Conservation (phyloP, 2,329 filamentous ascomycete species). For the Cercospora berteroae region DNA sequence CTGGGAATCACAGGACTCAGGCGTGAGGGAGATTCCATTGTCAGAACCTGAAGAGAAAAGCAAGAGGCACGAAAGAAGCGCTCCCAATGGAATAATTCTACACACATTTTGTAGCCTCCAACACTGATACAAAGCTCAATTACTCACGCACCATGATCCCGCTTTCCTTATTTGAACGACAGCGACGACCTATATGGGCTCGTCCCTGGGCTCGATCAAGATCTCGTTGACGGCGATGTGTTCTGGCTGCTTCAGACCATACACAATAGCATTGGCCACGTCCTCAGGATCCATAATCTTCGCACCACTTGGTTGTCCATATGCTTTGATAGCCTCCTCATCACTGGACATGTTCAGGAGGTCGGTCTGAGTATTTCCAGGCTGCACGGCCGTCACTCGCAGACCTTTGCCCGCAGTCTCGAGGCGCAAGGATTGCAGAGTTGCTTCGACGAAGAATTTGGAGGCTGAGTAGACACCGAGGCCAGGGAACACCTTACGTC, state of each 20-base stretch:
- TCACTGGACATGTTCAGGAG: conserved; percentile 74
- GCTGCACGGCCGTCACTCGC: conserved; percentile 72
- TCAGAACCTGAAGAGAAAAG: background rate
- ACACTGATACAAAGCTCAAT: background rate
- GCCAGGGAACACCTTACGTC: conserved; percentile 77
- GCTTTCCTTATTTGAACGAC: background rate
- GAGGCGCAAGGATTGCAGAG: conserved; percentile 69
- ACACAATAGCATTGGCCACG: conserved; percentile 70
- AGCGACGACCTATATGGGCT: conserved; percentile 59
- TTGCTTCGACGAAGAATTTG: conserved; percentile 84
- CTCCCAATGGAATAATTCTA: background rate
- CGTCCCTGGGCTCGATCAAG: conserved; percentile 72
- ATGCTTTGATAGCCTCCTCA: conserved; percentile 73
- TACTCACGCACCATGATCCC: background rate
- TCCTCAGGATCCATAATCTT: conserved; percentile 72
- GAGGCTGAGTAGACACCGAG: conserved; percentile 78
- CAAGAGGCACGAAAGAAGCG: background rate
- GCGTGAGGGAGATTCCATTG: background rate
- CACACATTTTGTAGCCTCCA: background rate
- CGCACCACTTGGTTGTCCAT: conserved; percentile 70
- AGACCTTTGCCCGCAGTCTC: conserved; percentile 74
- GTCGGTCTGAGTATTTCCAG: conserved; percentile 73
- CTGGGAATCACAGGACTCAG: background rate
- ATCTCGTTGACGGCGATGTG: conserved; percentile 80
- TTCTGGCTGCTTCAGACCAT: conserved; percentile 69